A percentile compares a stretch with the other conserved stretches of the same genome.
Evolutionary conservation across 331 rosid species (phyloP).

Genomic region (Ulmus americana): DNA sequence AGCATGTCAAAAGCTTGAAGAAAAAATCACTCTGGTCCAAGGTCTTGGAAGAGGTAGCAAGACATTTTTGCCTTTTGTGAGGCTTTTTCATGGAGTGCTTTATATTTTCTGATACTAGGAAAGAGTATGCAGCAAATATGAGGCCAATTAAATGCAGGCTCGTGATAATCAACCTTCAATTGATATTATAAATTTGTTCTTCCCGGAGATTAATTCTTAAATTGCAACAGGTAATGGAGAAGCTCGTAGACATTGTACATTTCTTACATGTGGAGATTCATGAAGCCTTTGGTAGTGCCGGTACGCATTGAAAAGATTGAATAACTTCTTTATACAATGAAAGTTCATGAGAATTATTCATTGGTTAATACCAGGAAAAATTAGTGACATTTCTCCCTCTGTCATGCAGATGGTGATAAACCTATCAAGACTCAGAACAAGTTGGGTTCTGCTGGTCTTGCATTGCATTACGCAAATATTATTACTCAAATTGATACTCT

Average conservation of each 20-base stretch:
- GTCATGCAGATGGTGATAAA: constrained; percentile 55
- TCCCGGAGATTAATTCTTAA: constrained; percentile 20
- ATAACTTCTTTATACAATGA: background rate
- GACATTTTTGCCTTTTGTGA: constrained; percentile 19
- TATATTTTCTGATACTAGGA: constrained; percentile 7
- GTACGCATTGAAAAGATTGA: constrained; percentile 41
- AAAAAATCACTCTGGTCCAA: constrained; percentile 92
- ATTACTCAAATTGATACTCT: constrained; percentile 86
- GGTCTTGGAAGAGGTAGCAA: constrained; percentile 93
- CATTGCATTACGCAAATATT: constrained; percentile 91
- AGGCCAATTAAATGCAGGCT: background rate
- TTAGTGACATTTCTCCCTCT: constrained; percentile 4
- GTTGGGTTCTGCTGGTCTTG: constrained; percentile 95
- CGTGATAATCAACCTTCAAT: background rate
- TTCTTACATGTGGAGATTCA: constrained; percentile 81
- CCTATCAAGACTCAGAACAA: constrained; percentile 45
- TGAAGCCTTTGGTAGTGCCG: constrained; percentile 88
- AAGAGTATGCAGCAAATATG: background rate
- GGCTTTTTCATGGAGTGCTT: constrained; percentile 10
- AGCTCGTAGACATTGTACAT: constrained; percentile 76
- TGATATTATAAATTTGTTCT: background rate
- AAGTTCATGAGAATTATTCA: background rate
- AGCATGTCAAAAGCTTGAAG: constrained; percentile 86
- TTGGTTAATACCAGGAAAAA: background rate
- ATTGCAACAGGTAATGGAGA: constrained; percentile 84